Conservation (phyloP, 805 yeast genomes). For the Sungouiozyma ichnusensis region DNA sequence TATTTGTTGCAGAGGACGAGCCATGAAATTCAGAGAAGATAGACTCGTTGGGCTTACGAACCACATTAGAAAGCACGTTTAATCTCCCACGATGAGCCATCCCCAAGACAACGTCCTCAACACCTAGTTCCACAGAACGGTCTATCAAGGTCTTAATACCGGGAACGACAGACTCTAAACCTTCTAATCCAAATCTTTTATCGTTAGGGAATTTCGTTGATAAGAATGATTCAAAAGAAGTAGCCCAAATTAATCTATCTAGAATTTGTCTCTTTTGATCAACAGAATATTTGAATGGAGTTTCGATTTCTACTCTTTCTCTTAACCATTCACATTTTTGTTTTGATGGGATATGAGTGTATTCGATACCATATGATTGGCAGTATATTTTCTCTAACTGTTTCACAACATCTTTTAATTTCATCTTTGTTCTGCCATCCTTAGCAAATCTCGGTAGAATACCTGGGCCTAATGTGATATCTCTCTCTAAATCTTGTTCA, state of each 20-base stretch:
- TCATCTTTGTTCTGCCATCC: conserved; percentile 47
- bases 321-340: conserved; percentile 97
- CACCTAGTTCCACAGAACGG: conserved; percentile 82
- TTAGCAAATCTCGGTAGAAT: conserved; percentile 84
- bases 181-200: conserved; percentile 97
- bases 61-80: conserved; percentile 95
- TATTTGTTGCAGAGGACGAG: conserved; percentile 53
- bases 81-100: conserved; percentile 99
- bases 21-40: conserved; percentile 95
- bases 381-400: conserved; percentile 81
- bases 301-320: conserved; percentile 88
- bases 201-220: conserved; percentile 96
- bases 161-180: conserved; percentile 93
- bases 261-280: conserved; percentile 94
- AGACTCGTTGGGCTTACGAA: conserved; percentile 96
- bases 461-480: conserved; percentile 93
- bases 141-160: conserved; percentile 96
- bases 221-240: conserved; percentile 85
- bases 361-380: conserved; percentile 83
- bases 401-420: conserved; percentile 66
- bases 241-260: conserved; percentile 94
- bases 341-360: conserved; percentile 92
- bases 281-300: conserved; percentile 66
- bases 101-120: conserved; percentile 94
- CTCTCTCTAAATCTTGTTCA: conserved; percentile 71